Evolutionary conservation across 2,329 filamentous ascomycete species (phyloP).

Genomic region (Exophiala lecanii-corni): DNA sequence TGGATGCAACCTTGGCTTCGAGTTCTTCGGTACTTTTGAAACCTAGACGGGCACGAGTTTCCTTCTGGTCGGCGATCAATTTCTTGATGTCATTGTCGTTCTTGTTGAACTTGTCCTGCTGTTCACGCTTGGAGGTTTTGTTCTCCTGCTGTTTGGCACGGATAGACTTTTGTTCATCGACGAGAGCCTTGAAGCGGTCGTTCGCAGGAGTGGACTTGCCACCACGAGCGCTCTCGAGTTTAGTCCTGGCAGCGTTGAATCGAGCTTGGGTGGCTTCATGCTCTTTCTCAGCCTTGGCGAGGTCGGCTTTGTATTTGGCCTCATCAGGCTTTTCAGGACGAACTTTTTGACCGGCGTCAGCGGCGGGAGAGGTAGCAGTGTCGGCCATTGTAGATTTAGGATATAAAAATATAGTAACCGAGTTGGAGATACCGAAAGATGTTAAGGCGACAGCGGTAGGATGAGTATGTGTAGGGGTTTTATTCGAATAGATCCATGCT

Average conservation of each 20-base stretch:
- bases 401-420: constrained; percentile 4
- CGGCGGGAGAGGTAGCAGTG: constrained; percentile 30
- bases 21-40: constrained; percentile 89
- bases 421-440: constrained; percentile 12
- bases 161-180: constrained; percentile 69
- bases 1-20: constrained; percentile 71
- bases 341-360: constrained; percentile 35
- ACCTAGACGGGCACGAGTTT: constrained; percentile 69
- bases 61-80: constrained; percentile 81
- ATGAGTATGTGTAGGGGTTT: constrained; percentile 3
- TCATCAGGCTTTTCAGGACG: constrained; percentile 87
- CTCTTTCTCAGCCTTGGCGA: constrained; percentile 81
- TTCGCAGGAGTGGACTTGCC: constrained; percentile 73
- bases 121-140: constrained; percentile 73
- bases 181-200: constrained; percentile 73
- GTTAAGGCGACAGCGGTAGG: constrained; percentile 10
- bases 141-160: constrained; percentile 79
- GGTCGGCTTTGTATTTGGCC: constrained; percentile 71
- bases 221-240: constrained; percentile 76
- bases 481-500: constrained; percentile 17
- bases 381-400: constrained; percentile 33
- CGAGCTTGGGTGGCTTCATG: constrained; percentile 71
- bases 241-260: constrained; percentile 74
- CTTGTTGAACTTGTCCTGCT: constrained; percentile 87
- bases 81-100: constrained; percentile 85